phyloP scores from a whole-genome alignment of 2,329 filamentous ascomycete species.

The Magnaporthales sp. region DNA sequence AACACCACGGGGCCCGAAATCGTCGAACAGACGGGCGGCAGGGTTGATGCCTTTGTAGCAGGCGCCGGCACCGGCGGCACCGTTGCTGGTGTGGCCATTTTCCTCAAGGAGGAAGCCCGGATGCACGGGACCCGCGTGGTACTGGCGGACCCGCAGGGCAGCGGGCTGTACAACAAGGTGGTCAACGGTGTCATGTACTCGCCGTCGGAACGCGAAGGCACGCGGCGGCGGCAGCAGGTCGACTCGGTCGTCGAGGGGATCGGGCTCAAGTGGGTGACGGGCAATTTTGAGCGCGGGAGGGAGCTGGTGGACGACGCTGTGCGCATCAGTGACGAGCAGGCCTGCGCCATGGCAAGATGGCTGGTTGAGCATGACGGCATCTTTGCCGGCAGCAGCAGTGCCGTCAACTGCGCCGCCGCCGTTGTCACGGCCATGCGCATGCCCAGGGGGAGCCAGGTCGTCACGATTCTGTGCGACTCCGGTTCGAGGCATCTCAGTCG shows the following conservation, averaged over 20 bases:
- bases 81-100: conserved; percentile 76
- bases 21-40: conserved; percentile 63
- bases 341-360: conserved; percentile 90
- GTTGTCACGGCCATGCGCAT: conserved; percentile 58
- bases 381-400: conserved; percentile 87
- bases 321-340: conserved; percentile 79
- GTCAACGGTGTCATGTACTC: conserved; percentile 96
- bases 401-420: conserved; percentile 89
- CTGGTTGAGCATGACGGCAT: conserved; percentile 92
- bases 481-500: conserved; percentile 77
- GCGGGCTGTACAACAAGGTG: conserved; percentile 85
- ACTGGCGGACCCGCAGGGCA: conserved; percentile 89
- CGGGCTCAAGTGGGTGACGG: conserved; percentile 88
- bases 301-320: conserved; percentile 87
- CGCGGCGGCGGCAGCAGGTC: conserved; percentile 78
- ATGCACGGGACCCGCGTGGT: conserved; percentile 59
- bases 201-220: conserved; percentile 80
- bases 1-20: conserved; percentile 85
- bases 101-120: conserved; percentile 61
- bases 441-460: conserved; percentile 54
- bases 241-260: conserved; percentile 96
- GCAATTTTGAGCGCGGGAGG: conserved; percentile 82
- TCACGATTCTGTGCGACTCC: conserved; percentile 81
- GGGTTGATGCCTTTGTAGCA: conserved; percentile 78
- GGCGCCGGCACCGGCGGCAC: conserved; percentile 94